These are phyloP conservation scores for Trypanosoma avium DNA, from an alignment of 208 protist species.

Conservation along the genomic window DNA sequence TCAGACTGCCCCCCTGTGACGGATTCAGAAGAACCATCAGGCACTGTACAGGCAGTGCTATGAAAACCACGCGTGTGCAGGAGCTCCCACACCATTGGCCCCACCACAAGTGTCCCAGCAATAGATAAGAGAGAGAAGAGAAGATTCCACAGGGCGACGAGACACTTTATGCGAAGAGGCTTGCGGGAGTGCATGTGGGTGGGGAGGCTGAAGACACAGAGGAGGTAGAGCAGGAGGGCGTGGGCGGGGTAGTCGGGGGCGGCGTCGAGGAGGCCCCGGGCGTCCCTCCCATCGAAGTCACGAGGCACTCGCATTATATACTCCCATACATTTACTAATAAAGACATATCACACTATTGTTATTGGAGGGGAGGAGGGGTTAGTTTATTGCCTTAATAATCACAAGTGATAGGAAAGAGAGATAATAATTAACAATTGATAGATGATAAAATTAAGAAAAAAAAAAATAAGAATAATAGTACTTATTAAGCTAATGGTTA, in stretches of 20 bases:
- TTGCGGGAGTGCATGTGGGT: slow-evolving; percentile 14
- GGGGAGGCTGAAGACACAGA: slow-evolving; percentile 31
- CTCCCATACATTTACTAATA: not conserved
- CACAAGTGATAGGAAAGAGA: too few species aligned
- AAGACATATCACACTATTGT: not conserved
- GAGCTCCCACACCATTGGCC: slow-evolving; percentile 4
- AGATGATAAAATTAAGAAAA: too few species aligned
- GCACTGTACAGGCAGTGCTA: slow-evolving; percentile 1
- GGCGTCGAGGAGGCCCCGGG: slow-evolving; percentile 11
- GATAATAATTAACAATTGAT: too few species aligned
- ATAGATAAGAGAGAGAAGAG: slow-evolving; percentile 38
- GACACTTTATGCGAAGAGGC: slow-evolving; percentile 21
- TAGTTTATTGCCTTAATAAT: too few species aligned
- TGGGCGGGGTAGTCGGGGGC: slow-evolving; percentile 25
- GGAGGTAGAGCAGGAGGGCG: slow-evolving; percentile 24
- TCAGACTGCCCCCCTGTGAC: not conserved
- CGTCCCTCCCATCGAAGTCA: slow-evolving; percentile 13
- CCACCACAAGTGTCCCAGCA: slow-evolving; percentile 21
- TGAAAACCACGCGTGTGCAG: slow-evolving; percentile 6
- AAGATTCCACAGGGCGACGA: slow-evolving; percentile 50
- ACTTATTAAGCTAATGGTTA: too few species aligned
- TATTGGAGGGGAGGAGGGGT: not conserved
- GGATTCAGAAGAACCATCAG: not conserved
- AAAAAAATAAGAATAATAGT: too few species aligned
- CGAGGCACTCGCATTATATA: not conserved